Base-by-base conservation (phyloP, 106 monocot genomes). In the Allium sativum region DNA sequence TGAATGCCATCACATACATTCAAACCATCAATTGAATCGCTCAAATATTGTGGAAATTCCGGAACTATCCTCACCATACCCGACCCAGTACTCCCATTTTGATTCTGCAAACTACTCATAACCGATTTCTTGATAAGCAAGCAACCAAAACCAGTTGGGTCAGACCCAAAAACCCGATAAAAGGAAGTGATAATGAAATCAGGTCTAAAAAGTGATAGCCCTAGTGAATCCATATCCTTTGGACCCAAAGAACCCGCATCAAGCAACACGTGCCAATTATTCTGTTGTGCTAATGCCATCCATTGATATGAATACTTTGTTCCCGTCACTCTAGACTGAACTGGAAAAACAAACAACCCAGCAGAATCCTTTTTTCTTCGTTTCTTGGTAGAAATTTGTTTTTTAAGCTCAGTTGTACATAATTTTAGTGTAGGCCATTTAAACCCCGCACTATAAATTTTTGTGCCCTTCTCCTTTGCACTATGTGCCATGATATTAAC, bases 161-260 rank as follows among this genome's bases (percentile, higher is more conserved):
- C 95, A n/a, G 74, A 75, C 44, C 86, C 93, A 67, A 89, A 89
- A 44, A 89, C 90, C 55, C 93, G 68, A 17, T 88, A 93, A 68
- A 93, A 93, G n/a, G 95, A 96, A 7, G 95, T 96, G 45, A 96
- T 87, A 53, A 96, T 96, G 73, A 96, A 96, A 72, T 96, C 95
- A 1, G 95, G 95, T 42, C 90, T 68, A 65, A 87, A 96, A 21
- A 96, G 71, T 0, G 95, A 96, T 7, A 96, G 59, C 18, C 95
- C 95, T 2, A 96, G 79, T 0, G 95, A 96, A 73, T 96, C 95
- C 95, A 96, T 96, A 68, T 96, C 95, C 67, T 96, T 96, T 7
- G 95, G 95, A 44, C 95, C 95, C 66, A 96, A 76, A 15, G 95
- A 81, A 3, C 95, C 95, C 0, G 95, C 95, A 76, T 96, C 95